Percentiles rank a stretch among this genome's conserved stretches.
Evolutionary conservation across 257 asterid species (phyloP).

Genomic region (Nicotiana knightiana): DNA sequence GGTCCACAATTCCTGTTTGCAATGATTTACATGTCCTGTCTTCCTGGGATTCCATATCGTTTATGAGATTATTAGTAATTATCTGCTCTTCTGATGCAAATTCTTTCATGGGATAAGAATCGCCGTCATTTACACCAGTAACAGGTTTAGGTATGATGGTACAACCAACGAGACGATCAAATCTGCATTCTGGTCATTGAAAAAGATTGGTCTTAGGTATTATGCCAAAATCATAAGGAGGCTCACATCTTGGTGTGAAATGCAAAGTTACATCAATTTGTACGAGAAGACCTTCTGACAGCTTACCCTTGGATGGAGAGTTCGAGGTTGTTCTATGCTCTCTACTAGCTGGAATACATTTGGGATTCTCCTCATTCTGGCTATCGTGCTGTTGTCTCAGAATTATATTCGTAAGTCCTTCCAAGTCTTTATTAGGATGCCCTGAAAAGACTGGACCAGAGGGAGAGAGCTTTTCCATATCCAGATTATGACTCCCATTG

Average conservation of each 20-base stretch:
- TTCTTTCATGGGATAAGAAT: constrained; percentile 19
- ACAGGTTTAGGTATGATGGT: constrained; percentile 13
- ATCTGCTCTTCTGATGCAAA: constrained; percentile 28
- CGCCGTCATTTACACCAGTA: constrained; percentile 15
- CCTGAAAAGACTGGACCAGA: constrained; percentile 19
- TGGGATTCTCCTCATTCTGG: constrained; percentile 25
- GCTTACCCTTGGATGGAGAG: constrained; percentile 23
- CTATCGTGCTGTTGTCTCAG: constrained; percentile 24
- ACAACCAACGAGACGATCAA: constrained; percentile 18
- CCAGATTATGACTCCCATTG: constrained; percentile 14
- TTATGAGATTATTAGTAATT: constrained; percentile 18
- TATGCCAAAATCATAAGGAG: constrained; percentile 11
- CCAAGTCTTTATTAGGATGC: constrained; percentile 22
- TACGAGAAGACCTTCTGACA: constrained; percentile 13
- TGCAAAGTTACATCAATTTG: constrained; percentile 16
- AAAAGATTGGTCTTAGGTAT: constrained; percentile 21
- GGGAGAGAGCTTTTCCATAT: constrained; percentile 26
- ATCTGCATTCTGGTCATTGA: constrained; percentile 20
- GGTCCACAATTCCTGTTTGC: constrained; percentile 34
- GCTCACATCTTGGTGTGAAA: constrained; percentile 21
- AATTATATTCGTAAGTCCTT: constrained; percentile 2
- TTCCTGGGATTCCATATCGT: constrained; percentile 34
- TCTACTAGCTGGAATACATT: constrained; percentile 18
- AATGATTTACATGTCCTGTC: constrained; percentile 32
- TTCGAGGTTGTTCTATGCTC: constrained; percentile 29